Evolutionary conservation across 2,329 filamentous ascomycete genomes (phyloP).

Genomic region (Leptoxyphium fumago): DNA sequence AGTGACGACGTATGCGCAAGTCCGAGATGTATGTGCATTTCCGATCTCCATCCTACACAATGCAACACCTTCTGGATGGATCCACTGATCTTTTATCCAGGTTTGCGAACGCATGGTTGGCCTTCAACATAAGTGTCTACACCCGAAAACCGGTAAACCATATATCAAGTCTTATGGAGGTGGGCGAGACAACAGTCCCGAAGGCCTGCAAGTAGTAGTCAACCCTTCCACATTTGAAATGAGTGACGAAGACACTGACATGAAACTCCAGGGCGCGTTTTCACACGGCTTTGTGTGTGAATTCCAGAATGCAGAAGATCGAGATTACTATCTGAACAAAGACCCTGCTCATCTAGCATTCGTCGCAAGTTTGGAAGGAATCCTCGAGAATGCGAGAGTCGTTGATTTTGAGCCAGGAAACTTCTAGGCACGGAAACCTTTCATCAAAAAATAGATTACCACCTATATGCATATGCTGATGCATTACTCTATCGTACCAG

Average conservation of each 20-base stretch:
- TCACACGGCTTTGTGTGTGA: constrained; percentile 57
- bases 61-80: too few species aligned
- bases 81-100: constrained; percentile 21
- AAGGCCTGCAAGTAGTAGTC: constrained; percentile 42
- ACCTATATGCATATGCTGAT: not conserved
- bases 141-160: constrained; percentile 41
- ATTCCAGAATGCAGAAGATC: constrained; percentile 48
- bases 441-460: too few species aligned
- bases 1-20: constrained; percentile 30
- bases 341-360: constrained; percentile 52
- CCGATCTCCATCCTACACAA: too few species aligned
- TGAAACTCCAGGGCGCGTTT: constrained; percentile 36
- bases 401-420: constrained; percentile 38
- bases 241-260: not conserved
- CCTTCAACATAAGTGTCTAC: constrained; percentile 43
- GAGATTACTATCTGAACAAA: constrained; percentile 51
- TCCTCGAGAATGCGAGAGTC: constrained; percentile 41
- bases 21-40: constrained; percentile 39
- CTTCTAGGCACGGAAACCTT: not conserved
- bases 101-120: constrained; percentile 41
- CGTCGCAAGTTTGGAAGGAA: constrained; percentile 32
- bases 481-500: not conserved
- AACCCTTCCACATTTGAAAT: not conserved
- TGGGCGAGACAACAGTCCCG: constrained; percentile 46
- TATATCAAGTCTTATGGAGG: constrained; percentile 47